Evolutionary conservation across 441 rosid species (phyloP).

Genomic region (Brassica hybrid): DNA sequence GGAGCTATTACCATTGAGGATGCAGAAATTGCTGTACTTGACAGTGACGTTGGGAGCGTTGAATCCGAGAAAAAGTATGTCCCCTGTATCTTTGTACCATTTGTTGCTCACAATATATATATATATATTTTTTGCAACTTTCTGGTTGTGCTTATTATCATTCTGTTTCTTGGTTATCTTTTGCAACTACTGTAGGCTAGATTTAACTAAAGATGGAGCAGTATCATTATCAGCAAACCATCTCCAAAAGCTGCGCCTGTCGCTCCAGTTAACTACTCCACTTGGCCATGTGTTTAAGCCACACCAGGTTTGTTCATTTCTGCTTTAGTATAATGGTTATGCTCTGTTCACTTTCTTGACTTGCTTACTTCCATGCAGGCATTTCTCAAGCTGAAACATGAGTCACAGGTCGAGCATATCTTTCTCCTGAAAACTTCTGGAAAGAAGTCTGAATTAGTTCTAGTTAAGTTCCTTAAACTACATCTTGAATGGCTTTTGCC

Average conservation of each 20-base stretch:
- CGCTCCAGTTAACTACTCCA: slow-evolving; percentile 74
- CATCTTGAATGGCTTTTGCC: neutral
- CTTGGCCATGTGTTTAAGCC: slow-evolving; percentile 77
- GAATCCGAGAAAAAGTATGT: slow-evolving; percentile 78
- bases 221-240: slow-evolving; percentile 89
- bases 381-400: slow-evolving; percentile 88
- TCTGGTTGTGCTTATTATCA: slow-evolving; percentile 18
- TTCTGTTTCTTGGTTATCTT: slow-evolving; percentile 26
- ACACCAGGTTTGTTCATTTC: slow-evolving; percentile 71
- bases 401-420: slow-evolving; percentile 78
- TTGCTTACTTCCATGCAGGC: slow-evolving; percentile 64
- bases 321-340: slow-evolving; percentile 6
- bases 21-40: slow-evolving; percentile 81
- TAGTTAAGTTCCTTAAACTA: slow-evolving; percentile 61
- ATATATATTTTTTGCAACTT: neutral
- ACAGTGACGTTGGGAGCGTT: slow-evolving; percentile 78
- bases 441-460: slow-evolving; percentile 72
- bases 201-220: slow-evolving; percentile 63
- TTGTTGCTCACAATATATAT: neutral
- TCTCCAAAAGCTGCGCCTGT: slow-evolving; percentile 86
- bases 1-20: slow-evolving; percentile 67
- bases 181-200: slow-evolving; percentile 55
- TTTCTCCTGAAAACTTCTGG: slow-evolving; percentile 80
- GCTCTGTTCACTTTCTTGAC: slow-evolving; percentile 34
- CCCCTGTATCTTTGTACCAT: slow-evolving; percentile 1